Conservation (phyloP, 371 early-diverging fungal species). For the Mucor lusitanicus region DNA sequence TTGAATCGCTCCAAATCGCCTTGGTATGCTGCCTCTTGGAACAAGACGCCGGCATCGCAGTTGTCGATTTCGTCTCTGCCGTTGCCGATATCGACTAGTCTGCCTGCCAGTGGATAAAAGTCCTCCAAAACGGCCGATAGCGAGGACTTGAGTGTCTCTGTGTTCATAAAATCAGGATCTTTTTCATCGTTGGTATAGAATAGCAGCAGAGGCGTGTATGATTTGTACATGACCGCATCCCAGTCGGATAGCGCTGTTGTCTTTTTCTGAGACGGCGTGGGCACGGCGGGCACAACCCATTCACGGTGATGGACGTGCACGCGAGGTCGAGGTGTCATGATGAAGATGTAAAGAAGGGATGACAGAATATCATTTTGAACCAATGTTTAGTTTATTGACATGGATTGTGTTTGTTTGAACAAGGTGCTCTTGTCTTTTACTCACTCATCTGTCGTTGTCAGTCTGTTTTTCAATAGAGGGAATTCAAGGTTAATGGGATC, state of each 20-base stretch:
- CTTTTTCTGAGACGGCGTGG: slow-evolving; percentile 20
- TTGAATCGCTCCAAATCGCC: slow-evolving; percentile 21
- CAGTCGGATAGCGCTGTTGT: slow-evolving; percentile 37
- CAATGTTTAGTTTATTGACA: background rate
- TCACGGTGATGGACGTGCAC: slow-evolving; percentile 13
- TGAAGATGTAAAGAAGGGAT: background rate
- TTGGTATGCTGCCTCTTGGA: slow-evolving; percentile 39
- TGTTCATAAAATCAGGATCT: slow-evolving; percentile 35
- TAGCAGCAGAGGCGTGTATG: slow-evolving; percentile 38
- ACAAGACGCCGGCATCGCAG: slow-evolving; percentile 38
- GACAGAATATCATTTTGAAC: background rate
- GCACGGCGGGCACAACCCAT: slow-evolving; percentile 27
- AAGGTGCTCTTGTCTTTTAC: no score
- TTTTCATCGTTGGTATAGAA: slow-evolving; percentile 31
- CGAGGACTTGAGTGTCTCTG: slow-evolving; percentile 16
- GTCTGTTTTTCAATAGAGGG: slow-evolving; percentile 15
- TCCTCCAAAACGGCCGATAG: slow-evolving; percentile 24
- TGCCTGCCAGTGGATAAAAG: slow-evolving; percentile 41
- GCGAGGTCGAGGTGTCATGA: slow-evolving; percentile 19
- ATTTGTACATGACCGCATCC: slow-evolving; percentile 50
- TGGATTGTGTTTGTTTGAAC: background rate
- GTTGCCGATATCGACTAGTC: slow-evolving; percentile 37
- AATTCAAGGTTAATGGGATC: slow-evolving; percentile 30
- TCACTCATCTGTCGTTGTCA: background rate
- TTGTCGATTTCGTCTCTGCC: slow-evolving; percentile 42